Conservation (phyloP, 164 flowering plant species). For the Litsea cubeba region DNA sequence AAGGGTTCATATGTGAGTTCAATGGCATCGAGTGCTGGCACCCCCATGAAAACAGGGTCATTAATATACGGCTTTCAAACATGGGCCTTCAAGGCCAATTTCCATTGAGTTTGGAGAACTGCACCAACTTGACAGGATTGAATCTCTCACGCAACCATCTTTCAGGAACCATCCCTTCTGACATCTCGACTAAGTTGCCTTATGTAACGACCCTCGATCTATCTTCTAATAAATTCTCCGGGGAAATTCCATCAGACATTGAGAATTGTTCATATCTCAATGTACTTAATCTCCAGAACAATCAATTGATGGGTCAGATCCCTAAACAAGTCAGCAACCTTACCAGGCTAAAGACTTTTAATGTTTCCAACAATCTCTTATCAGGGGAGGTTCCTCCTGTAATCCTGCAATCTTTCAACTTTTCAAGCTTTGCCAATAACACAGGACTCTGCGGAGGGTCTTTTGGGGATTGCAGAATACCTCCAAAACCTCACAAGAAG, state of each 20-base stretch:
- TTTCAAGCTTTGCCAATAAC: constrained; percentile 6
- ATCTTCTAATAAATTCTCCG: constrained; percentile 57
- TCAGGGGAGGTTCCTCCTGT: constrained; percentile 46
- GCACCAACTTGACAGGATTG: constrained; percentile 57
- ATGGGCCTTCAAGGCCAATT: constrained; percentile 68
- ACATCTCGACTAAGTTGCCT: constrained; percentile 25
- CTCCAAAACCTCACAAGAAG: constrained; percentile 8
- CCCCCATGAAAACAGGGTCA: constrained; percentile 54
- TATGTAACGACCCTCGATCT: constrained; percentile 52
- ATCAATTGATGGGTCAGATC: constrained; percentile 49
- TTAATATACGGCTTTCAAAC: constrained; percentile 44
- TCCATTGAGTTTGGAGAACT: constrained; percentile 49
- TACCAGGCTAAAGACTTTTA: constrained; percentile 42
- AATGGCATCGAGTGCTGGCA: constrained; percentile 79
- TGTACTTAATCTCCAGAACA: constrained; percentile 43
- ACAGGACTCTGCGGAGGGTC: constrained; percentile 5
- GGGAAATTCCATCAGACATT: constrained; percentile 44
- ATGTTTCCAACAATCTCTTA: constrained; percentile 48
- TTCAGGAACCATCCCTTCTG: constrained; percentile 48
- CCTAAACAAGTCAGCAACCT: constrained; percentile 46
- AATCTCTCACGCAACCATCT: constrained; percentile 61
- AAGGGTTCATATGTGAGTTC: constrained; percentile 65
- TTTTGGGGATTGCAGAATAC: constrained; percentile 21
- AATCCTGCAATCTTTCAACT: too few relatives aligned
- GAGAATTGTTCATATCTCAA: constrained; percentile 47